Evolutionary conservation across 164 flowering plant genomes (phyloP), one percentile per base, ranked within the genome.

Genomic region (Dillenia turbinata): DNA sequence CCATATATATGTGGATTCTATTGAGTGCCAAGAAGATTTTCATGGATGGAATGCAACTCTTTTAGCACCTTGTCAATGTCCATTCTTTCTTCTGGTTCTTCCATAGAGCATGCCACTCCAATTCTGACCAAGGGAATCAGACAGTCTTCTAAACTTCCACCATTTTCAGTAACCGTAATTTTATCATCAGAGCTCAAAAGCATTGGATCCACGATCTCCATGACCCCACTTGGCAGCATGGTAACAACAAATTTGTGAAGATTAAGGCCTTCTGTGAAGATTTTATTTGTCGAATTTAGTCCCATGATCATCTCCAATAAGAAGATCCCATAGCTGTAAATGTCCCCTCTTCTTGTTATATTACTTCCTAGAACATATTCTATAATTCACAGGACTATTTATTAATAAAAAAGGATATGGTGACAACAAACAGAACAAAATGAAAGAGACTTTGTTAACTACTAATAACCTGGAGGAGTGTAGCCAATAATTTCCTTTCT

Each of bases 311-410:
- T 54, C 48, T 71, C 71, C 5, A 69, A 53, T 40, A 71, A 15
- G 50, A 71, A 16, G 43, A 71, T 67, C 16, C 68, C 71, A 40
- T 24, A 67, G 26, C 75, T 71, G 57, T 71, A 71, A 12, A 71
- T 57, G 47, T 71, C 75, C 7, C 60, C 64, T 13, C 45, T 15
- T 3, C 58, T 16, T 12, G 63, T 60, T 5, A 52, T 59, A 15
- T 55, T 49, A 26, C 66, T 58, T 51, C 65, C 74, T 8, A 63
- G 33, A 14, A 65, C 68, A 62, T 71, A 71, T 16, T 66, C 69
- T 66, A 9, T 33, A 46, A 3, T 12, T 14, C 22, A 22, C 47
- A 46, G 8, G 14, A 7, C 22, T 10, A 16, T 17, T 19, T 17
- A 33, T 19, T 6, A 19, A 4, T 10, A n/a, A 24, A 47, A 10